A percentile compares a stretch with the other conserved stretches of the same genome.
Evolutionary conservation across 2,329 filamentous ascomycete species (phyloP).

Genomic region (Phyllachora maydis): DNA sequence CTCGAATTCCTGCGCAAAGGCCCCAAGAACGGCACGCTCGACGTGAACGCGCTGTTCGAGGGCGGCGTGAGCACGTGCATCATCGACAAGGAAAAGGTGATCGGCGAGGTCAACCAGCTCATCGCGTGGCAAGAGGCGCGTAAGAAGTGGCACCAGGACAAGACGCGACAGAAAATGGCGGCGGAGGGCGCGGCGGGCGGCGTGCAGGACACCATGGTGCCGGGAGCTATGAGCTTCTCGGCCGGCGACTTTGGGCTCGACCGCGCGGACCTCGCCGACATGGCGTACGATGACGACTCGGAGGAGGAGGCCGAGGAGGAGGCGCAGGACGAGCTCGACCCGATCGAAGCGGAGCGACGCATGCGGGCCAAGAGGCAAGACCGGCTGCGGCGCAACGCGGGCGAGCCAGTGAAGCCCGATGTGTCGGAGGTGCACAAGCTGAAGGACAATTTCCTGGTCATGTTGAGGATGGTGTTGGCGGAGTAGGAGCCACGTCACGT

Average conservation of each 20-base stretch:
- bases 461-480: slow-evolving; percentile 66
- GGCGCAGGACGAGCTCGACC: slow-evolving; percentile 61
- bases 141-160: slow-evolving; percentile 96
- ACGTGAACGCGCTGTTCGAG: slow-evolving; percentile 86
- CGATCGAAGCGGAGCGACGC: slow-evolving; percentile 70
- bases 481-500: slow-evolving; percentile 38
- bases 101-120: slow-evolving; percentile 63
- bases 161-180: slow-evolving; percentile 97
- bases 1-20: slow-evolving; percentile 81
- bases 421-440: slow-evolving; percentile 67
- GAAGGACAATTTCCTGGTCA: slow-evolving; percentile 57
- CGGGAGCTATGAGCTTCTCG: slow-evolving; percentile 42
- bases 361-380: slow-evolving; percentile 61
- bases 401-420: slow-evolving; percentile 63
- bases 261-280: slow-evolving; percentile 67
- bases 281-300: slow-evolving; percentile 55
- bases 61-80: slow-evolving; percentile 47
- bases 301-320: slow-evolving; percentile 45
- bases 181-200: slow-evolving; percentile 41
- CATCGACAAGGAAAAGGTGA: slow-evolving; percentile 52
- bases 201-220: slow-evolving; percentile 24
- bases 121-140: slow-evolving; percentile 88
- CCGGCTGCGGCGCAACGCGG: slow-evolving; percentile 56
- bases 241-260: slow-evolving; percentile 81
- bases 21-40: slow-evolving; percentile 65